Conservation (phyloP, 805 yeast genomes). For the Candida chauliodis region DNA sequence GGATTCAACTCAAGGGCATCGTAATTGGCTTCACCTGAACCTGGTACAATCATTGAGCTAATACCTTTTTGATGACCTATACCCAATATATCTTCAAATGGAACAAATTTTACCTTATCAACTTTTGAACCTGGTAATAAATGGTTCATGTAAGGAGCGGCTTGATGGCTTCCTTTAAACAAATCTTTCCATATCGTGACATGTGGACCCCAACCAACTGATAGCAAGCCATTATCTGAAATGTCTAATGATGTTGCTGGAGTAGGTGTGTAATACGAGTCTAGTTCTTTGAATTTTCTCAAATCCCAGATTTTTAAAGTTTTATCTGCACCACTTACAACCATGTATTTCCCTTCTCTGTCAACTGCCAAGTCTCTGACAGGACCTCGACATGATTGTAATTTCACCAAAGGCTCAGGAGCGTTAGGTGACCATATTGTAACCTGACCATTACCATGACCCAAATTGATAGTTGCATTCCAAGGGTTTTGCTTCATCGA, state of each 20-base stretch:
- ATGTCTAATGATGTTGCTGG: conserved; percentile 78
- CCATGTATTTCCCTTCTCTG: conserved; percentile 93
- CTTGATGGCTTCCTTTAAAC: conserved; percentile 57
- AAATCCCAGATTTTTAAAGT: conserved; percentile 90
- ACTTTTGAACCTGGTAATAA: conserved; percentile 74
- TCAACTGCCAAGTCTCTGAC: conserved; percentile 81
- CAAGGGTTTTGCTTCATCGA: conserved; percentile 89
- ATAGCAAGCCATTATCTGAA: conserved; percentile 82
- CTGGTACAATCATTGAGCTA: conserved; percentile 87
- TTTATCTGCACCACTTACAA: conserved; percentile 83
- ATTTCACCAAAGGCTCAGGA: conserved; percentile 78
- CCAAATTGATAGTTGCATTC: conserved; percentile 92
- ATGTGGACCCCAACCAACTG: conserved; percentile 96
- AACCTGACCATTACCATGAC: conserved; percentile 90
- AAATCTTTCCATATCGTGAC: conserved; percentile 92
- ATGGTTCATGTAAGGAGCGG: conserved; percentile 90
- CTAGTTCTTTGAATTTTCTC: conserved; percentile 74
- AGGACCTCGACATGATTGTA: conserved; percentile 83
- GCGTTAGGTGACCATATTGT: conserved; percentile 91
- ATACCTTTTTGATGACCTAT: conserved; percentile 79
- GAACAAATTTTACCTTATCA: conserved; percentile 70
- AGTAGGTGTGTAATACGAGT: conserved; percentile 70
- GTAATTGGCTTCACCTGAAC: conserved; percentile 96
- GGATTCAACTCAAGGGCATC: conserved; percentile 94
- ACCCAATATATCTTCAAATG: conserved; percentile 95